Evolutionary conservation across 257 asterid species (phyloP), one percentile per base, ranked within the genome.

Genomic region (Gentiana macrophylla): DNA sequence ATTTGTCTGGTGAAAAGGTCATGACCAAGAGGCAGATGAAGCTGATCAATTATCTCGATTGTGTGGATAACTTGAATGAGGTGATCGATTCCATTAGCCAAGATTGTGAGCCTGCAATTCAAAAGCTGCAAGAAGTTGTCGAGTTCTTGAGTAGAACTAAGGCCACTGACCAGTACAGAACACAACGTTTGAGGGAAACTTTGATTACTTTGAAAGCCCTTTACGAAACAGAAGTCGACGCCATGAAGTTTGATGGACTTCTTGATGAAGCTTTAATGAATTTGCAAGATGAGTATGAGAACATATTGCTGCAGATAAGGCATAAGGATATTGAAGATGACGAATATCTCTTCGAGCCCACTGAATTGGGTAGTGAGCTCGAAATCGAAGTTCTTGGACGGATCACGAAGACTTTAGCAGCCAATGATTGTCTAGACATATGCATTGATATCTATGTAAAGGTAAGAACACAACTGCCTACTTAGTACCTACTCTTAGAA

Each of bases 91-190:
- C 66, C 4, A 79, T 84, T n/a, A n/a, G 84, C 63, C 61, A 47
- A 24, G 94, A 82, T 44, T 74, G 84, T 41, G 93, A 79, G 48
- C 81, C 93, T 3, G 86, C 86, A 1, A 79, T 84, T 52, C 94
- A 78, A 72, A 87, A 82, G 76, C 74, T 87, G 50, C 96, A 82
- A 34, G 93, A 87, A 63, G 94, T 80, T 58, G 96, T 87, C 55
- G 94, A 87, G 83, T 87, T 80, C 65, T 49, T 87, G 78, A 87
- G 96, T 56, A 73, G 96, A 79, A 87, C 96, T 3, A 87, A 84
- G 60, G 94, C 96, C 12, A 69, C 90, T 2, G 94, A 87, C 67
- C 79, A 63, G 35, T 79, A 72, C 69, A 69, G 93, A 69, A 80
- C 84, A 34, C 66, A 62, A 41, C 74, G 83, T 4, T 51, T 84